phyloP scores from a whole-genome alignment of 495 filamentous ascomycete genomes.

The Xylaria palmicola region DNA sequence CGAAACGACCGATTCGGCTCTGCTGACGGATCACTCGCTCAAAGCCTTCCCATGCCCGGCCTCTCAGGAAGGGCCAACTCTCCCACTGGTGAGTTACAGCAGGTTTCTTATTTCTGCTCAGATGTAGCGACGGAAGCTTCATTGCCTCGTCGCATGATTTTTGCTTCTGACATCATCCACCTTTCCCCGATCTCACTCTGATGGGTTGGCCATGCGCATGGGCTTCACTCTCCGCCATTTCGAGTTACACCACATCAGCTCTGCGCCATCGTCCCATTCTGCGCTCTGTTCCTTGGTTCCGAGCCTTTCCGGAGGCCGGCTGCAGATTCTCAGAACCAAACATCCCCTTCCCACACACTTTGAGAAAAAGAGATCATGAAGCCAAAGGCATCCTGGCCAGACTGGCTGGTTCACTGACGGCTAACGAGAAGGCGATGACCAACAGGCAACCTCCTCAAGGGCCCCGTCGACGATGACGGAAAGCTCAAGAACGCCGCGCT shows the following conservation, averaged over 20 bases:
- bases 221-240: neutral
- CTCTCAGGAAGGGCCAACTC: conserved; percentile 36
- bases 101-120: neutral
- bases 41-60: conserved; percentile 33
- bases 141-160: neutral
- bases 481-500: conserved; percentile 42
- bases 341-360: neutral
- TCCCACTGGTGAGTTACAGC: conserved; percentile 26
- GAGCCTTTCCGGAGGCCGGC: neutral
- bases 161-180: neutral
- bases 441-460: conserved; percentile 37
- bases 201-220: neutral
- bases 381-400: conserved; percentile 1
- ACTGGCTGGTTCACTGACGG: conserved; percentile 6
- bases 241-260: neutral
- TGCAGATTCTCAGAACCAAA: neutral
- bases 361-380: neutral
- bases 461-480: conserved; percentile 38
- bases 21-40: neutral
- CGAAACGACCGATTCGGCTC: conserved; percentile 17
- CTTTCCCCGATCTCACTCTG: neutral
- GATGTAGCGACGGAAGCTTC: neutral
- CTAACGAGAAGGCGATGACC: conserved; percentile 7
- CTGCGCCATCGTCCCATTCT: neutral
- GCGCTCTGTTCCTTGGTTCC: neutral